phyloP scores from a whole-genome alignment of 2,329 filamentous ascomycete genomes.

The Fonsecaea multimorphosa region DNA sequence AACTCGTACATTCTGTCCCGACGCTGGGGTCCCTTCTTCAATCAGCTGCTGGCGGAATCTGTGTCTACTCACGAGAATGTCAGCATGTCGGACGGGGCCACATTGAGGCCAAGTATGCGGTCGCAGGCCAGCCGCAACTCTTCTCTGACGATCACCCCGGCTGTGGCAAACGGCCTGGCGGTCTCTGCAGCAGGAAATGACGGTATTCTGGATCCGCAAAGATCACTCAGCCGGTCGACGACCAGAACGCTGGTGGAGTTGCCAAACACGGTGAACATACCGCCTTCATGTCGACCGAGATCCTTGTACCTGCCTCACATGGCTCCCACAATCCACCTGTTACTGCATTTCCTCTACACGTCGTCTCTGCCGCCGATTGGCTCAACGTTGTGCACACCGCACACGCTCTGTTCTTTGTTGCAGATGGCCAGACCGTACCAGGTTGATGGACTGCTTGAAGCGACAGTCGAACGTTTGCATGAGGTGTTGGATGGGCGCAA shows the following conservation, averaged over 20 bases:
- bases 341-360: constrained; percentile 93
- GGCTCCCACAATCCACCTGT: constrained; percentile 82
- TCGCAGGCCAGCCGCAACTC: constrained; percentile 65
- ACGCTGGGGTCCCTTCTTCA: constrained; percentile 95
- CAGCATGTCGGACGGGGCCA: constrained; percentile 69
- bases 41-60: constrained; percentile 84
- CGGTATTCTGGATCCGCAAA: constrained; percentile 34
- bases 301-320: constrained; percentile 94
- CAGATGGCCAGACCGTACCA: constrained; percentile 93
- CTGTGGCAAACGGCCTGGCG: constrained; percentile 43
- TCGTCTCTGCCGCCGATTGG: constrained; percentile 79
- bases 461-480: constrained; percentile 88
- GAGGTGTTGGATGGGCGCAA: constrained; percentile 89
- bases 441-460: constrained; percentile 89
- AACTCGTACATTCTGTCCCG: constrained; percentile 88
- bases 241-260: constrained; percentile 50
- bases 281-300: constrained; percentile 72
- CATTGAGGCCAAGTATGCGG: constrained; percentile 68
- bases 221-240: constrained; percentile 38
- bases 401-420: constrained; percentile 92
- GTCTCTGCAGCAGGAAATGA: constrained; percentile 17
- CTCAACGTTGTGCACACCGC: constrained; percentile 84
- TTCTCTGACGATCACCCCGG: constrained; percentile 80
- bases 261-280: constrained; percentile 60
- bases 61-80: constrained; percentile 64